Evolutionary conservation across 345 rosid genomes (phyloP).

Genomic region (Pistacia integerrima): DNA sequence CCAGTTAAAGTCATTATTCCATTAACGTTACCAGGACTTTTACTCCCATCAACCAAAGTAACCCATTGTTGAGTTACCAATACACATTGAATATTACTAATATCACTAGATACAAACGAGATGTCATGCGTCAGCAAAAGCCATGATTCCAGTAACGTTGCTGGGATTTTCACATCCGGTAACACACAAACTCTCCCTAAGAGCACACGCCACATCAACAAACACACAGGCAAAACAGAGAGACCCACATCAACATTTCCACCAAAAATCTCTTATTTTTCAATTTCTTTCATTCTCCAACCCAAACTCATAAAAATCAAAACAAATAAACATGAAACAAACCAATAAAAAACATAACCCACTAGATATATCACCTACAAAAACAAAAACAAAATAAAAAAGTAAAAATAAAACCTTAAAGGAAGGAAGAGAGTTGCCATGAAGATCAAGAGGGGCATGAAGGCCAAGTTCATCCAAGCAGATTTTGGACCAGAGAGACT

Average conservation of each 20-base stretch:
- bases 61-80: no score
- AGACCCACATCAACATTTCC: not conserved
- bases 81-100: no score
- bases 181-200: not conserved
- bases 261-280: not conserved
- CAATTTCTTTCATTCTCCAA: not conserved
- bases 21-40: no score
- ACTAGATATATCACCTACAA: not conserved
- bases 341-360: slow-evolving; percentile 7
- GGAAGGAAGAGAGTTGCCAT: slow-evolving; percentile 62
- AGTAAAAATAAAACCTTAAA: slow-evolving; percentile 55
- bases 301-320: not conserved
- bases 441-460: slow-evolving; percentile 61
- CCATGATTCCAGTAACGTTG: not conserved
- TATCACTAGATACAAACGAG: not conserved
- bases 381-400: not conserved
- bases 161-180: not conserved
- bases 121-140: not conserved
- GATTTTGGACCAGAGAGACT: slow-evolving; percentile 71
- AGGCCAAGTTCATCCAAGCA: slow-evolving; percentile 66
- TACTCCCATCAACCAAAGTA: no score
- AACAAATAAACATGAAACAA: not conserved
- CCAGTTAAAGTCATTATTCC: no score
- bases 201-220: not conserved
- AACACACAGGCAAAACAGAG: not conserved